Evolutionary conservation across 148 eudicot species (phyloP), one percentile per base, ranked within the genome.

Genomic region (Suaeda aralocaspica): DNA sequence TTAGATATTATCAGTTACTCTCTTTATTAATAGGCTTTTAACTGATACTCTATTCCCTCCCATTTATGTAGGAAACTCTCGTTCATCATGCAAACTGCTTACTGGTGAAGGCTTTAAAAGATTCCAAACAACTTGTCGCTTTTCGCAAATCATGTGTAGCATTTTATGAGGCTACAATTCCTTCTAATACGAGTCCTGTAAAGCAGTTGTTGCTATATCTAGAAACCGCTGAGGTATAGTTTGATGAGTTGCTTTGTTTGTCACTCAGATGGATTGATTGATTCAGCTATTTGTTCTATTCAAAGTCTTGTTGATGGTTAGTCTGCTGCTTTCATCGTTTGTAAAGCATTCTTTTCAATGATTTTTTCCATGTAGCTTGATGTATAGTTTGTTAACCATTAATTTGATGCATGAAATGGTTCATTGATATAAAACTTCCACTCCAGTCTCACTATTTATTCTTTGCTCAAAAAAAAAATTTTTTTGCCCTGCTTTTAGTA

Each of bases 101-200:
- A 66, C 87, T 85, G 34, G 74, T 80, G 59, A 83, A 73, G 70
- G 84, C 79, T 45, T 69, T 80, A 72, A 79, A 72, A 75, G 79
- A 71, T 69, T 82, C 82, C 64, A 76, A 74, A 31, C 66, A 66
- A 56, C 75, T 71, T 68, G 46, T 75, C 28, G 78, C 75, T 66
- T 85, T 84, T 77, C 74, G 84, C 59, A 87, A 80, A 74, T 87
- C 96, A 42, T 90, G 96, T 72, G 53, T 90, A 56, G 84, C 96
- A 36, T 90, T 81, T 69, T 84, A 77, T 71, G 96, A 90, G 81
- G 90, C 84, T 63, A 90, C 96, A 67, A 84, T 90, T 72, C 96
- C 96, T 56, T 86, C 92, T 44, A 76, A 85, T 66, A 82, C 83
- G 19, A 42, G 78, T 45, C 72, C 66, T 70, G 45, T 69, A 36